These are phyloP conservation scores for Termitomyces sp. DNA, from an alignment of 768 basidiomycete species.

Conservation along the genomic window DNA sequence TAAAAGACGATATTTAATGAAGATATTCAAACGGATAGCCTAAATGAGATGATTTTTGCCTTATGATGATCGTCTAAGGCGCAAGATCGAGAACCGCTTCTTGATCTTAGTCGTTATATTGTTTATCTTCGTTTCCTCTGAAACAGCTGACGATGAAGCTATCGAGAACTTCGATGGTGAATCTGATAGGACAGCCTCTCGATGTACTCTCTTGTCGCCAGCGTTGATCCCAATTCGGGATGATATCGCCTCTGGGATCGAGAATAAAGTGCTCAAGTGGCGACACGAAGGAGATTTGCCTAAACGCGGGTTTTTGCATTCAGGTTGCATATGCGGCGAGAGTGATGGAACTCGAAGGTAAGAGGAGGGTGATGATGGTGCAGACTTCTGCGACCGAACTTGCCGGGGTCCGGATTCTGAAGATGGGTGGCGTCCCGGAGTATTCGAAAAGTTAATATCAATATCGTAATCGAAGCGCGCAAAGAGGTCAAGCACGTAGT, in stretches of 20 bases:
- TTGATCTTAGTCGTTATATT: constrained; percentile 10
- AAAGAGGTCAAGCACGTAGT: constrained; percentile 17
- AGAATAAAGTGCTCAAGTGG: constrained; percentile 5
- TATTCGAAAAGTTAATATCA: constrained; percentile 1
- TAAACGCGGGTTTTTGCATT: neutral
- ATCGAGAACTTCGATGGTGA: constrained; percentile 1
- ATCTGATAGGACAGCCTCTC: neutral
- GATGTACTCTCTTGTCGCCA: neutral
- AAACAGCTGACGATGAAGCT: constrained; percentile 3
- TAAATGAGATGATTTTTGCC: neutral
- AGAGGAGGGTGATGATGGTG: neutral
- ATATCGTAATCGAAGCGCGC: constrained; percentile 12
- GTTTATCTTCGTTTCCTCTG: constrained; percentile 1
- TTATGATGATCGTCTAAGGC: constrained; percentile 5
- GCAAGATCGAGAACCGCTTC: constrained; percentile 13
- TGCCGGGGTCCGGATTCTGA: neutral
- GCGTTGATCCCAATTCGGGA: constrained; percentile 10
- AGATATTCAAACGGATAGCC: neutral
- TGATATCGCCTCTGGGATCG: constrained; percentile 11
- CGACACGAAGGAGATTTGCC: constrained; percentile 2
- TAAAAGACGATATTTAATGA: neutral
- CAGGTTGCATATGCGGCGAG: neutral
- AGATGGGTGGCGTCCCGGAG: neutral
- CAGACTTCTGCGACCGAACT: neutral
- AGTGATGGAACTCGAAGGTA: constrained; percentile 10